phyloP scores from a whole-genome alignment of 495 filamentous ascomycete species.

The Ramalina intermedia region DNA sequence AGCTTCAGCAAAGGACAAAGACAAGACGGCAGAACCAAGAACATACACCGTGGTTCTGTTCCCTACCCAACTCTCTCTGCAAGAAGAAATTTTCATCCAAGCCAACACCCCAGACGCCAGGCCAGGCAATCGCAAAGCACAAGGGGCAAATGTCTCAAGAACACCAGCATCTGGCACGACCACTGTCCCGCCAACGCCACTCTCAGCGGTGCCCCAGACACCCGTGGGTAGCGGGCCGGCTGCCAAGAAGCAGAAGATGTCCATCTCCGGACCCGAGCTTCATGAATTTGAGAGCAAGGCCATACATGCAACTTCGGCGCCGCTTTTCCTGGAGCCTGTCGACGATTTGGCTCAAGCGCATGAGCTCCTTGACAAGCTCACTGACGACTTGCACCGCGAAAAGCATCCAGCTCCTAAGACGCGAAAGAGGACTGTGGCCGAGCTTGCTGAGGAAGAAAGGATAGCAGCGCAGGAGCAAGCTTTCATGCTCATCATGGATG shows the following conservation, averaged over 20 bases:
- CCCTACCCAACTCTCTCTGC: constrained; percentile 60
- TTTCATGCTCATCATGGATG: constrained; percentile 88
- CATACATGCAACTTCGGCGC: constrained; percentile 51
- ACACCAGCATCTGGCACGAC: constrained; percentile 31
- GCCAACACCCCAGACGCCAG: constrained; percentile 52
- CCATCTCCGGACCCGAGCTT: constrained; percentile 58
- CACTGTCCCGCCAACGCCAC: constrained; percentile 46
- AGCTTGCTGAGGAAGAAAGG: constrained; percentile 87
- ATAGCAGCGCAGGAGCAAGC: constrained; percentile 74
- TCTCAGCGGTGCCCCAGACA: constrained; percentile 47
- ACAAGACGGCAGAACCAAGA: constrained; percentile 38
- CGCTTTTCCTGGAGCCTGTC: constrained; percentile 63
- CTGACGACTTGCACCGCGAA: constrained; percentile 60
- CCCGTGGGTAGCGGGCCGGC: constrained; percentile 32
- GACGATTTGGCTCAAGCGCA: constrained; percentile 51
- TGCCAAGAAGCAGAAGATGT: constrained; percentile 62
- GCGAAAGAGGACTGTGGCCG: constrained; percentile 84
- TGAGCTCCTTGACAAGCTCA: constrained; percentile 49
- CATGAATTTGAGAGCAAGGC: constrained; percentile 59
- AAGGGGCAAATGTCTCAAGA: constrained; percentile 28
- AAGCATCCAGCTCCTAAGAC: constrained; percentile 71
- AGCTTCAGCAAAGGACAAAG: constrained; percentile 29
- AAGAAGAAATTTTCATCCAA: constrained; percentile 61
- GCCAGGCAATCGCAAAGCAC: constrained; percentile 23
- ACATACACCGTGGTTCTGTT: constrained; percentile 71